These are phyloP conservation scores for Drechslerella dactyloides DNA, from an alignment of 2,329 filamentous ascomycete genomes.

Conservation along the genomic window DNA sequence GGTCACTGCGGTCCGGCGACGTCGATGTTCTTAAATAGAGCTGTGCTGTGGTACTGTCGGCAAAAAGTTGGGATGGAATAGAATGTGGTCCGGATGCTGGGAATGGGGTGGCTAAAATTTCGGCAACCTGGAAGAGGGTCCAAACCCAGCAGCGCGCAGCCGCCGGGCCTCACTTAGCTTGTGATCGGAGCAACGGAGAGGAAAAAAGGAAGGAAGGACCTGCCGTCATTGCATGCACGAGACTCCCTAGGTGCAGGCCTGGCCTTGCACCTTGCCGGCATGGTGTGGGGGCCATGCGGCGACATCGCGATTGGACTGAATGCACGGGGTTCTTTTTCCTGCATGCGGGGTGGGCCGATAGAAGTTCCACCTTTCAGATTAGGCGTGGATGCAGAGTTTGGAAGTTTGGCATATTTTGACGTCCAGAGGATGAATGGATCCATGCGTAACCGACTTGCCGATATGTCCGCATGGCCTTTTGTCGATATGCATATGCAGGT, in stretches of 20 bases:
- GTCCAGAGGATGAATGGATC: too few relatives aligned
- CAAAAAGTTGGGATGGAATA: slow-evolving; percentile 4
- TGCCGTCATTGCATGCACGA: slow-evolving; percentile 19
- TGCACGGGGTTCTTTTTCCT: not conserved
- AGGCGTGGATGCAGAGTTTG: too few relatives aligned
- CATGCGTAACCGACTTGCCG: too few relatives aligned
- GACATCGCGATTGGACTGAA: not conserved
- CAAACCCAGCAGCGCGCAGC: slow-evolving; percentile 26
- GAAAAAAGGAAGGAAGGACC: slow-evolving; percentile 37
- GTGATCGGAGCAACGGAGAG: slow-evolving; percentile 51
- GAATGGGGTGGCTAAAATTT: slow-evolving; percentile 35
- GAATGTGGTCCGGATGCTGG: slow-evolving; percentile 2
- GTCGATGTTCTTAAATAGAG: slow-evolving; percentile 45
- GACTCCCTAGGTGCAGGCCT: not conserved
- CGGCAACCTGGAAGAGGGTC: slow-evolving; percentile 48
- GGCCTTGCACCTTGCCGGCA: too few relatives aligned
- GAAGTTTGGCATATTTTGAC: too few relatives aligned
- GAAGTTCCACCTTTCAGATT: too few relatives aligned
- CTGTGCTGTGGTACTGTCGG: slow-evolving; percentile 22
- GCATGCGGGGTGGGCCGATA: too few relatives aligned
- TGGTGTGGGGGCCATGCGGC: not conserved
- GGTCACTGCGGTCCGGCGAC: slow-evolving; percentile 29
- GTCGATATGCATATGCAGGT: too few relatives aligned
- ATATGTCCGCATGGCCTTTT: too few relatives aligned
- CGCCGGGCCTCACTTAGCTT: slow-evolving; percentile 28